Evolutionary conservation across 345 rosid genomes (phyloP).

Genomic region (Linum tenue): DNA sequence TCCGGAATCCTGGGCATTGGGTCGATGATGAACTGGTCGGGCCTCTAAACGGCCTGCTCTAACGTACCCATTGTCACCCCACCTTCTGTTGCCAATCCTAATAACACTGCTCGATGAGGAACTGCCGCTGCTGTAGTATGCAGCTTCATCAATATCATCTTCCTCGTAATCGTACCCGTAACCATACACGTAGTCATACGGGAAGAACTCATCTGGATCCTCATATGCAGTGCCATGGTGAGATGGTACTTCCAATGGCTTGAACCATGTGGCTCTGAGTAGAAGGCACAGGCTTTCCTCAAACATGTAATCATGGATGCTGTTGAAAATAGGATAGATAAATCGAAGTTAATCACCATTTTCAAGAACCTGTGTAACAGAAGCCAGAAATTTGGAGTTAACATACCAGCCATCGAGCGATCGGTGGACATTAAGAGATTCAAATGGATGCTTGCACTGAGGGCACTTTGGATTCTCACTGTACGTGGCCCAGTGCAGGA

Average conservation of each 20-base stretch:
- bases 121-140: constrained; percentile 25
- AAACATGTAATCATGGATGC: constrained; percentile 80
- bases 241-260: constrained; percentile 48
- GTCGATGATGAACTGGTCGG: constrained; percentile 41
- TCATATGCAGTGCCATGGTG: constrained; percentile 23
- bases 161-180: constrained; percentile 33
- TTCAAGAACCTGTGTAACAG: neutral
- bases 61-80: constrained; percentile 94
- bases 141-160: constrained; percentile 52
- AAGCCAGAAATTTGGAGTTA: neutral
- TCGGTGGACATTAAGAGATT: constrained; percentile 74
- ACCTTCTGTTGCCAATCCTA: constrained; percentile 72
- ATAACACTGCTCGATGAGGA: constrained; percentile 28
- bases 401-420: constrained; percentile 75
- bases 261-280: constrained; percentile 77
- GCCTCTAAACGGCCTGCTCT: constrained; percentile 83
- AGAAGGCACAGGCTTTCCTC: constrained; percentile 94
- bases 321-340: constrained; percentile 18
- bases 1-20: constrained; percentile 23
- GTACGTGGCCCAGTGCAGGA: constrained; percentile 85
- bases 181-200: constrained; percentile 26
- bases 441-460: constrained; percentile 87
- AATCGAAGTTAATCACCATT: neutral
- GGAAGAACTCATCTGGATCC: constrained; percentile 32
- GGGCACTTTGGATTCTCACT: constrained; percentile 66